Base-by-base conservation (phyloP, 495 filamentous ascomycete genomes). In the Podospora australis region DNA sequence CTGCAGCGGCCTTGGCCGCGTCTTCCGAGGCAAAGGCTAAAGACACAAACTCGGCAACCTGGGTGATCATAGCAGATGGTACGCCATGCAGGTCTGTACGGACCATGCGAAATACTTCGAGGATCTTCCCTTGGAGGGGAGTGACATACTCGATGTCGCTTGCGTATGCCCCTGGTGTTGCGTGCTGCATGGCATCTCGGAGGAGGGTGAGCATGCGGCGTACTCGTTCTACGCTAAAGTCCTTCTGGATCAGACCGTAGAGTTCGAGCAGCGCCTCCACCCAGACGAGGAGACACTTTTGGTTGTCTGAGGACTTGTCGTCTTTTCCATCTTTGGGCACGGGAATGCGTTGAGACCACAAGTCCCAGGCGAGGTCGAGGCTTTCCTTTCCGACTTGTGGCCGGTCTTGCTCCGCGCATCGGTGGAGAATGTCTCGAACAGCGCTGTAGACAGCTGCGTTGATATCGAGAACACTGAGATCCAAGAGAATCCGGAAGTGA, bases 121-220 rank as follows among this genome's bases (percentile, higher is more conserved):
- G 65, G 13, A 91, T 81, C 53, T 83, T 72, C 9, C 65, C 77
- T 59, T 98, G 92, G 6, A 98, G 63, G 7, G 80, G 75, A 1
- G 90, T 96, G 49, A 86, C 74, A 47, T 80, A 81, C 43, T 96
- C 90, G n/a, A 89, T 71, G 66, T 96, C 92, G 26, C 79, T 80
- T 26, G 86, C 82, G 58, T 96, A 96, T 13, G 78, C 69, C 2
- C 83, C 78, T n/a, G 78, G 78, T 20, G 87, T 81, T 4, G 89
- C 77, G 35, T 70, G 63, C 32, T 74, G 65, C 60, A 78, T 71
- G 19, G 74, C 70, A 30, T 77, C 67, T 13, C 69, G 69, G 8
- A 92, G 60, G 68, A 85, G 69, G 67, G 75, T 54, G 70, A 80
- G 57, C 83, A 90, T 67, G 65, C 67, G 59, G 65, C 74, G 70